These are phyloP conservation scores for Pythium dissotocum DNA, from an alignment of 352 stramenopile species.

Conservation along the genomic window DNA sequence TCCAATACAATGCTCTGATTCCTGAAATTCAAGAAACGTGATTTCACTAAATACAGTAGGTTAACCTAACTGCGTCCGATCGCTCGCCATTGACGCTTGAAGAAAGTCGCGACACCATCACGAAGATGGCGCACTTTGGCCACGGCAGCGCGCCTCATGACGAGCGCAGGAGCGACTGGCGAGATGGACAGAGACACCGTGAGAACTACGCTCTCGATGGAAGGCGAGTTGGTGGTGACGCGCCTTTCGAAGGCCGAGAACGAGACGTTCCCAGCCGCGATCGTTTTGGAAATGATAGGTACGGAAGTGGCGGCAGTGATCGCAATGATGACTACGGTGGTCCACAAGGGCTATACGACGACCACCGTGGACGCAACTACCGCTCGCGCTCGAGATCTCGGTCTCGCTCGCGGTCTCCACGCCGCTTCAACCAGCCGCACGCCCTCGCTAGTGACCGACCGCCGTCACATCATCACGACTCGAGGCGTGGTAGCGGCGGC, in stretches of 20 bases:
- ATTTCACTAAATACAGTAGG: background rate
- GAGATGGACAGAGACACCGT: background rate
- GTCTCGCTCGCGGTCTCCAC: slow-evolving; percentile 19
- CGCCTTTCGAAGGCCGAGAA: background rate
- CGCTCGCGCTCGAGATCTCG: slow-evolving; percentile 10
- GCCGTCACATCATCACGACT: background rate
- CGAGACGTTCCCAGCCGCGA: slow-evolving; percentile 5
- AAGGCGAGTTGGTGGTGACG: slow-evolving; percentile 1
- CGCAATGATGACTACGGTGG: background rate
- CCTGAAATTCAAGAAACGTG: background rate
- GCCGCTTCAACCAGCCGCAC: slow-evolving; percentile 5
- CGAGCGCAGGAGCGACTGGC: slow-evolving; percentile 1
- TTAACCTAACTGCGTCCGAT: background rate
- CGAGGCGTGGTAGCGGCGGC: background rate
- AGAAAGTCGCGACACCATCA: background rate
- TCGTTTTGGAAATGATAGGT: background rate
- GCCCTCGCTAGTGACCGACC: background rate
- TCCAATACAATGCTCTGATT: background rate
- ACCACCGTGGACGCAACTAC: background rate
- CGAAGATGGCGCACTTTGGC: slow-evolving; percentile 19
- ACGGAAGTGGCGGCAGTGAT: background rate
- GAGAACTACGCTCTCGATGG: background rate
- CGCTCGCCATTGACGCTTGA: background rate
- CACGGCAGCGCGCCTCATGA: slow-evolving; percentile 6
- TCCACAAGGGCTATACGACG: background rate